A percentile compares a stretch with the other conserved stretches of the same genome.
Conservation (phyloP, 305 asterid species). For the Caryopteris hybrid region DNA sequence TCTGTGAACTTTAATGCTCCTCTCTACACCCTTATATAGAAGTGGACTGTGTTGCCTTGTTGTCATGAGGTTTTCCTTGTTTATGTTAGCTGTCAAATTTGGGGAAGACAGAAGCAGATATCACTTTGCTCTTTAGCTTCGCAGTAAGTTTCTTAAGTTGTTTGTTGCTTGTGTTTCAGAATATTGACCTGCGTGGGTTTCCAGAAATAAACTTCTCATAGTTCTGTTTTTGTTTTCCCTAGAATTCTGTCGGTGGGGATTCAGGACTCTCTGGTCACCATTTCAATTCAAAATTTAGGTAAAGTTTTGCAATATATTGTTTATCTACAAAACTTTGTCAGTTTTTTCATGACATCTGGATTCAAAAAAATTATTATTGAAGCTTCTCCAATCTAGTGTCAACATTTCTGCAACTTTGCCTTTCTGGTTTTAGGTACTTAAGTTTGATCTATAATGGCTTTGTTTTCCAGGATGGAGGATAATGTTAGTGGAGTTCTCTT, state of each 20-base stretch:
- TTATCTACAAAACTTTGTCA: not conserved
- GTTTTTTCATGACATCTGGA: not conserved
- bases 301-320: slow-evolving; percentile 17
- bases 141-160: slow-evolving; percentile 54
- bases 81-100: slow-evolving; percentile 64
- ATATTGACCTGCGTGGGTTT: slow-evolving; percentile 7
- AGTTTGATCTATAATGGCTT: slow-evolving; percentile 25
- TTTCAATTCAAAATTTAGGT: slow-evolving; percentile 75
- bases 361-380: not conserved
- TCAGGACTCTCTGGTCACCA: slow-evolving; percentile 90
- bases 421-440: not conserved
- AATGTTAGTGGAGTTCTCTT: slow-evolving; percentile 67
- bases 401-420: slow-evolving; percentile 1
- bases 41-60: slow-evolving; percentile 12
- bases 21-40: slow-evolving; percentile 8
- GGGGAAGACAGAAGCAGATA: slow-evolving; percentile 68
- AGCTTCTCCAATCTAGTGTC: not conserved
- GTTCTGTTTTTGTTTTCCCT: slow-evolving; percentile 25
- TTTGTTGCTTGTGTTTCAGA: slow-evolving; percentile 6
- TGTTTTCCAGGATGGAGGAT: slow-evolving; percentile 55
- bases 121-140: slow-evolving; percentile 93
- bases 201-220: slow-evolving; percentile 6
- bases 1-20: slow-evolving; percentile 8
- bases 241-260: slow-evolving; percentile 96
- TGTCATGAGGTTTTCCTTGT: slow-evolving; percentile 22